Evolutionary conservation across 2,329 filamentous ascomycete genomes (phyloP), one percentile per base, ranked within the genome.

Genomic region (Penicillium sclerotiorum): DNA sequence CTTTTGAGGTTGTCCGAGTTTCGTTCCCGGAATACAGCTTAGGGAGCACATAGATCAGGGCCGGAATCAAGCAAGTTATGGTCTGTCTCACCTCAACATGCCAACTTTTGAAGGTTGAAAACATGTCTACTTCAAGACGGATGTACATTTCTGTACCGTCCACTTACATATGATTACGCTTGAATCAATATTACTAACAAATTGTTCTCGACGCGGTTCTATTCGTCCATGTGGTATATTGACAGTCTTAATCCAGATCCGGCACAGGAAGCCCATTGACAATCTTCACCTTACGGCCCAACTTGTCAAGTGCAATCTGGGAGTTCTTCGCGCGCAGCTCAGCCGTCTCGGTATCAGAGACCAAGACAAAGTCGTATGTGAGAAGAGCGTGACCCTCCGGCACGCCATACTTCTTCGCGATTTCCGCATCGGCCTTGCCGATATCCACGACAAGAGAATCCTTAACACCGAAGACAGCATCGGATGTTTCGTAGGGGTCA

Each of bases 381-480:
- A 91, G 68, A 54, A 90, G 61, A 67, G 82, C 82, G 18, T 76
- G 80, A 8, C 83, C 87, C 58, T 86, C 82, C 25, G 80, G 68
- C 5, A 90, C 83, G 13, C 75, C 78, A 64, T 91, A 88, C 61
- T 83, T 75, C 57, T 77, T 69, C 0, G 86, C 82, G 49, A 78
- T 78, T 37, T 78, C 77, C 0, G 72, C 65, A 67, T 77, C 70
- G 58, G 83, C 75, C 62, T 79, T 73, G 53, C 77, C 59, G 71
- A 83, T 73, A 57, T 89, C 86, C 12, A 90, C 78, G n/a, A 90
- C 74, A 11, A 95, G 76, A 22, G 86, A 89, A 65, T 90, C 80
- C 69, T 95, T 95, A 49, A 95, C 89, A 17, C 90, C 90, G 61
- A 95, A 95, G 1, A 95, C 90, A 0, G 89, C 88, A 64, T 95